phyloP scores from a whole-genome alignment of 805 yeast genomes.

The Myxozyma lipomycoides region DNA sequence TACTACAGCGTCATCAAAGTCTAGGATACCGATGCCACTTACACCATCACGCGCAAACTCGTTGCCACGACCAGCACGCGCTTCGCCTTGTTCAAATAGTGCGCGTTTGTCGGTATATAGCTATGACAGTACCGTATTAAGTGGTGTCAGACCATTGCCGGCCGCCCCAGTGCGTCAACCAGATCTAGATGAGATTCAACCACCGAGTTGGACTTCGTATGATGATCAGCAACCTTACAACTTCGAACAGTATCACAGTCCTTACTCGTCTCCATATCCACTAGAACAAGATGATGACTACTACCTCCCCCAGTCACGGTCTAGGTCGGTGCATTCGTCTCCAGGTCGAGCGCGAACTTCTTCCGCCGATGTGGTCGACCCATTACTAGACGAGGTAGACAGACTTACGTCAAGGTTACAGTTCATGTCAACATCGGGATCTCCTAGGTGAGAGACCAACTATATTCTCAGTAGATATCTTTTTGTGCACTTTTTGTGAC shows the following conservation, averaged over 20 bases:
- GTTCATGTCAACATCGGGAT: not conserved
- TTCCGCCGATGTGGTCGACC: not conserved
- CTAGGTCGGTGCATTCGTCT: not conserved
- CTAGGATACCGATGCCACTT: not conserved
- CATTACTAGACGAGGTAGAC: conserved; percentile 1
- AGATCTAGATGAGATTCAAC: not conserved
- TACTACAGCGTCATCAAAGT: not conserved
- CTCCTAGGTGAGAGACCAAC: too few species aligned
- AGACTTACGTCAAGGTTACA: not conserved
- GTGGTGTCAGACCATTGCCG: conserved; percentile 8
- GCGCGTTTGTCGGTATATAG: not conserved
- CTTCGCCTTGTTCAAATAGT: not conserved
- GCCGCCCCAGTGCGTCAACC: not conserved
- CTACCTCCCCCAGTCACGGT: not conserved
- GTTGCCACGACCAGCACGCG: not conserved
- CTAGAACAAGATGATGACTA: not conserved
- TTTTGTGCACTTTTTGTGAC: too few species aligned
- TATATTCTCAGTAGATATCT: too few species aligned
- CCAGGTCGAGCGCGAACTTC: not conserved
- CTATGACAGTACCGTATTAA: not conserved
- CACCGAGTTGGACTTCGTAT: not conserved
- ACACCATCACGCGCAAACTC: not conserved
- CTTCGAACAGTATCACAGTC: not conserved
- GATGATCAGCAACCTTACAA: not conserved
- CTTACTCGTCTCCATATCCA: not conserved